Base-by-base conservation (phyloP, 805 yeast species). In the Candida chilensis region DNA sequence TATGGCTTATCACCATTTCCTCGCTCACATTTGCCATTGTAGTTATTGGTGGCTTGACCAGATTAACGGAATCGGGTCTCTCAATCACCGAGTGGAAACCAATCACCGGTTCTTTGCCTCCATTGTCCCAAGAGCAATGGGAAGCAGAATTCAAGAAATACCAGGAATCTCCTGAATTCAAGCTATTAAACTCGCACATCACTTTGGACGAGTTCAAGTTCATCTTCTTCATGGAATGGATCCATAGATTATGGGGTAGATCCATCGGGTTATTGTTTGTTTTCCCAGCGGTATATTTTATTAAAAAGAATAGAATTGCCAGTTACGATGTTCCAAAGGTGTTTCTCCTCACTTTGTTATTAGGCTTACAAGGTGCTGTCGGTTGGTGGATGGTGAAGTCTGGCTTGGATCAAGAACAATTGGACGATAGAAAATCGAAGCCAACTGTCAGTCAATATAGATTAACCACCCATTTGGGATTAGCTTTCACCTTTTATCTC, bases 381-480 rank as follows among this genome's bases (percentile, higher is more conserved):
- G 98, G 98, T 19, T 92, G 98, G 98, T 92, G 99, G 99, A 92
- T 92, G 98, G 98, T 92, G 31, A 77, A 83, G 45, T 85, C 96
- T 7, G 98, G 98, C 18, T 67, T 92, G 33, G 94, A 87, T 49
- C 81, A 80, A 46, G 69, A 78, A 27, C 80, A 80, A 47, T 61
- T 92, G 28, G 71, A 69, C 15, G 87, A 80, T 40, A 71, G 95
- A 50, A 81, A 73, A 27, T 77, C 95, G 1, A 94, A 90, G 49
- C 98, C 98, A n/a, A 86, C 98, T 0, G 98, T 92, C 3, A 84
- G 96, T 4, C 97, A 85, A 48, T 92, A 92, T 50, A 72, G 98
- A 53, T 65, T 92, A 31, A 87, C 97, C 2, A 78, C 96, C 1
- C 98, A 92, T 56, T 62, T 92, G 34, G 95, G 94, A 27, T 87